Evolutionary conservation across 73 alveolate species (phyloP).

Genomic region (Blepharisma japonicum): DNA sequence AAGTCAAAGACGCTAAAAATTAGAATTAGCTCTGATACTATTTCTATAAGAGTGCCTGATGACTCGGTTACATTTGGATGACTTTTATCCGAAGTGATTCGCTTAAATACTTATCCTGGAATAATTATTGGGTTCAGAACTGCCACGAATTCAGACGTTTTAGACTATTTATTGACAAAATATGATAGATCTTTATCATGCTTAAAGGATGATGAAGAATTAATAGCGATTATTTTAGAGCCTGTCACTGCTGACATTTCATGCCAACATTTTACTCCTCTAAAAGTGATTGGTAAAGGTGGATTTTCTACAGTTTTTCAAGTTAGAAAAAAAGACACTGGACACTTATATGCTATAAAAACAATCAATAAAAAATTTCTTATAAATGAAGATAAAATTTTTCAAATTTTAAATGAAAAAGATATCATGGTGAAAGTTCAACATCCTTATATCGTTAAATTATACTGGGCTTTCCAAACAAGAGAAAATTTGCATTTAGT

Average conservation of each 20-base stretch:
- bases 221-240: constrained; percentile 30
- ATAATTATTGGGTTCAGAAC: constrained; percentile 34
- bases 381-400: constrained; percentile 36
- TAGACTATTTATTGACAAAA: constrained; percentile 38
- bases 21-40: no score
- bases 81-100: constrained; percentile 44
- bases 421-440: constrained; percentile 26
- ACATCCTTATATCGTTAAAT: constrained; percentile 36
- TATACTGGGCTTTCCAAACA: constrained; percentile 44
- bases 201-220: constrained; percentile 7
- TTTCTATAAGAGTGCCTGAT: not conserved
- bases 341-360: constrained; percentile 75
- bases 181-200: constrained; percentile 31
- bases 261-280: constrained; percentile 29
- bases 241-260: constrained; percentile 57
- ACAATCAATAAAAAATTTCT: constrained; percentile 60
- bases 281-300: constrained; percentile 76
- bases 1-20: no score
- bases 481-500: constrained; percentile 55
- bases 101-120: constrained; percentile 30
- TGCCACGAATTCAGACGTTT: not conserved
- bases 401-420: constrained; percentile 38
- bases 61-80: constrained; percentile 48
- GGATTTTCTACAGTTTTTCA: constrained; percentile 73
- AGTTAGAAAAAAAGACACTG: constrained; percentile 72